phyloP scores from a whole-genome alignment of 192 early-diverging fungal genomes.

The Backusella macrospora region DNA sequence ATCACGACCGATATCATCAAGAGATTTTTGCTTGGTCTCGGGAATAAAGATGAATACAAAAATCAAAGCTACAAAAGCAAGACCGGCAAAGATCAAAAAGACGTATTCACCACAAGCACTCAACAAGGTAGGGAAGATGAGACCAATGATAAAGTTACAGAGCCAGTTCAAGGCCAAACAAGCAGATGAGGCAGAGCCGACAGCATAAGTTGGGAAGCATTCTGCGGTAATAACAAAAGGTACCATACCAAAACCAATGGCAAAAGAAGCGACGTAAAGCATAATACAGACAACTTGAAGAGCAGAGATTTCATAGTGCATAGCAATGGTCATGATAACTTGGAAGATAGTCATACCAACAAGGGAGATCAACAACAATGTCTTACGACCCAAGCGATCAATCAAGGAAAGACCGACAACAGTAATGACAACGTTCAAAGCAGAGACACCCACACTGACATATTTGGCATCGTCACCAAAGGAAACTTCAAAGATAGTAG shows the following conservation, averaged over 20 bases:
- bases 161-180: conserved; percentile 53
- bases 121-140: conserved; percentile 53
- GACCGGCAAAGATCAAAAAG: conserved; percentile 55
- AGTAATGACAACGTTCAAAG: conserved; percentile 61
- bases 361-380: conserved; percentile 59
- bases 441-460: conserved; percentile 60
- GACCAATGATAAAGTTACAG: conserved; percentile 57
- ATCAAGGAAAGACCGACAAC: conserved; percentile 57
- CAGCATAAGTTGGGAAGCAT: conserved; percentile 56
- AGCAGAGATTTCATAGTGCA: conserved; percentile 20
- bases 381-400: conserved; percentile 66
- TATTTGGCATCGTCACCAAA: conserved; percentile 54
- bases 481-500: conserved; percentile 62
- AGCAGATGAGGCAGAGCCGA: conserved; percentile 53
- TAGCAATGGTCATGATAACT: conserved; percentile 47
- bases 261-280: conserved; percentile 61
- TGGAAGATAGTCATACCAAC: conserved; percentile 67
- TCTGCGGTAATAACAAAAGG: conserved; percentile 63
- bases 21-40: conserved; percentile 58
- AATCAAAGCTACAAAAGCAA: conserved; percentile 41
- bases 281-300: conserved; percentile 45
- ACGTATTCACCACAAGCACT: conserved; percentile 50
- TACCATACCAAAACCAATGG: conserved; percentile 60
- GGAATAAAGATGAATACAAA: conserved; percentile 54
- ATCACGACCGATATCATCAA: conserved; percentile 60